phyloP scores from a whole-genome alignment of 768 basidiomycete genomes.

The Hysterangium stoloniferum region DNA sequence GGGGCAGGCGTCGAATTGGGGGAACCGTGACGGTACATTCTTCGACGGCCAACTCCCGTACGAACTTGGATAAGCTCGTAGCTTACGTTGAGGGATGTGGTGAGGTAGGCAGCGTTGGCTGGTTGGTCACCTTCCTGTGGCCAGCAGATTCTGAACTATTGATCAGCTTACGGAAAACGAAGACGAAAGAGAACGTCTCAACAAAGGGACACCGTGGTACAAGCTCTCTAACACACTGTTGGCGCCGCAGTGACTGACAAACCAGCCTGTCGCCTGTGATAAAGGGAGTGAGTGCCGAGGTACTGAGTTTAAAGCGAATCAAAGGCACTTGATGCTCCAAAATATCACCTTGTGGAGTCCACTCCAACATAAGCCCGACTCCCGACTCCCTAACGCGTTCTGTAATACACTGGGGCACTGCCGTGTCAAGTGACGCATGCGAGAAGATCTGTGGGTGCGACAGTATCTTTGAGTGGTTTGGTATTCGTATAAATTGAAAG shows the following conservation, averaged over 20 bases:
- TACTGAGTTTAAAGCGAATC: neutral
- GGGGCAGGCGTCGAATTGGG: slow-evolving; percentile 11
- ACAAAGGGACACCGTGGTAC: slow-evolving; percentile 20
- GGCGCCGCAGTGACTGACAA: slow-evolving; percentile 22
- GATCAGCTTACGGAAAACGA: neutral
- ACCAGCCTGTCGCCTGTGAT: slow-evolving; percentile 19
- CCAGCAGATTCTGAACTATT: slow-evolving; percentile 21
- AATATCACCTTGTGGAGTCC: slow-evolving; percentile 22
- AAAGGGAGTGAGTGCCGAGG: neutral
- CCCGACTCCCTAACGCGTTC: slow-evolving; percentile 15
- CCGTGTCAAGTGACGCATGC: slow-evolving; percentile 15
- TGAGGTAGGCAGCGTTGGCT: slow-evolving; percentile 19
- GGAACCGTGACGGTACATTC: slow-evolving; percentile 14
- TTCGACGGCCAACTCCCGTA: slow-evolving; percentile 14
- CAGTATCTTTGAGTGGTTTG: neutral
- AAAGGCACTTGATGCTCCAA: slow-evolving; percentile 19
- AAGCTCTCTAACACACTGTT: slow-evolving; percentile 21
- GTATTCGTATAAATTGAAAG: neutral
- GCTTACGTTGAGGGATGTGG: slow-evolving; percentile 12
- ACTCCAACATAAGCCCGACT: slow-evolving; percentile 18
- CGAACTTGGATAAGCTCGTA: slow-evolving; percentile 20
- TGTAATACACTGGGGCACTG: slow-evolving; percentile 16
- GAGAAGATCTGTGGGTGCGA: slow-evolving; percentile 16
- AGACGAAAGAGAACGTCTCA: neutral
- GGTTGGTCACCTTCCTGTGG: slow-evolving; percentile 22